Base-by-base conservation (phyloP, 345 rosid genomes). In the Eutrema heterophyllum region DNA sequence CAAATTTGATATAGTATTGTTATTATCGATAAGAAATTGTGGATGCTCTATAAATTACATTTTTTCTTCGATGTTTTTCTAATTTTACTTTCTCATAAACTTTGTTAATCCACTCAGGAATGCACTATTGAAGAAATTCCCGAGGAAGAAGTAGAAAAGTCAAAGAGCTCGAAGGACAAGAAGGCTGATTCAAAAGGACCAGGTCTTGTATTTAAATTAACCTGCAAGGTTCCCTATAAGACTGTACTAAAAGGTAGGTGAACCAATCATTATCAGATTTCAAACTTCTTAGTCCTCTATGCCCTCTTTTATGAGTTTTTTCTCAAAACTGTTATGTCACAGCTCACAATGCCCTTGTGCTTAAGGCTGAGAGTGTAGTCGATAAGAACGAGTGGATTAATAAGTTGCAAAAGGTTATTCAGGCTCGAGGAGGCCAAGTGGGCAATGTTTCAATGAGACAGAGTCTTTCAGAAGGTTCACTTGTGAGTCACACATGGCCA, bases 401-500 rank as follows among this genome's bases (percentile, higher is more conserved):
- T 78, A 96, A 87, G 86, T 71, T 92, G 78, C 86, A 85, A 78
- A 88, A 62, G 79, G 81, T 96, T 53, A 67, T 79, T 58, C 93
- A 89, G 78, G 73, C 86, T 26, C 82, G 75, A 65, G 92, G 92
- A 65, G 97, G 94, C 78, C 94, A 83, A 70, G 80, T 81, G 54
- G 82, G 70, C 64, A 86, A 83, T 57, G 91, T 87, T 35, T 79
- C 89, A 18, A 83, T 96, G 87, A 86, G 94, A 43, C 99, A 96
- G 9, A 96, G 99, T 81, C 88, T 81, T 73, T 96, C 99, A 60
- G 99, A 96, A 41, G 97, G 99, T 84, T 96, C 99, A 27, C 91
- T 96, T 73, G 99, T 96, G 75, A 85, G 99, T 89, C 56, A 32
- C 57, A 21, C 41, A 46, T 61, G 2, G 45, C 45, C 64, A 41